phyloP scores from a whole-genome alignment of 2,329 filamentous ascomycete genomes.

The Cytospora schulzeri region DNA sequence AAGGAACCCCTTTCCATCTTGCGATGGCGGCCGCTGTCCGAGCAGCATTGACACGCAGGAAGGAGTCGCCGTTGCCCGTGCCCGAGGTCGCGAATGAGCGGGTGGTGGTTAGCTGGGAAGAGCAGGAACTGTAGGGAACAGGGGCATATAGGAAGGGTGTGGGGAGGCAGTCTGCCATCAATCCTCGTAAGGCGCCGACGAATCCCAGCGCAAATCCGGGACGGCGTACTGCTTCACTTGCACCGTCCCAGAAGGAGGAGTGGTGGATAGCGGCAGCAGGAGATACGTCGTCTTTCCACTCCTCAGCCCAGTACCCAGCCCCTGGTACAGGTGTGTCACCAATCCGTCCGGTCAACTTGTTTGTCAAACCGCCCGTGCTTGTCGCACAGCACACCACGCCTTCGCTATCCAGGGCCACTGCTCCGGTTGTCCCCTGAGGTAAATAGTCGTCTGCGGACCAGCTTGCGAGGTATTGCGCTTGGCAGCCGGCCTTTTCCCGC shows the following conservation, averaged over 20 bases:
- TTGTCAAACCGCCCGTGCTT: constrained; percentile 78
- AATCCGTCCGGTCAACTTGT: constrained; percentile 82
- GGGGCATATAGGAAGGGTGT: constrained; percentile 47
- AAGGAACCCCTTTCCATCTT: constrained; percentile 58
- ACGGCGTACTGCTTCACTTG: constrained; percentile 7
- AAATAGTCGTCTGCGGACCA: constrained; percentile 69
- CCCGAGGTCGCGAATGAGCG: constrained; percentile 67
- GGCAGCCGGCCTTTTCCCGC: constrained; percentile 45
- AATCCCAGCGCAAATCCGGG: constrained; percentile 42
- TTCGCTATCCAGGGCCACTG: constrained; percentile 76
- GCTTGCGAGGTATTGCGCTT: constrained; percentile 40
- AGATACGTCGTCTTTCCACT: constrained; percentile 62
- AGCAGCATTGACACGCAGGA: constrained; percentile 71
- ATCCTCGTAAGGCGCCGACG: constrained; percentile 45
- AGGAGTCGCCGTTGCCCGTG: constrained; percentile 88
- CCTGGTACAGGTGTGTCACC: constrained; percentile 85
- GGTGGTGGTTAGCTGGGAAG: constrained; percentile 35
- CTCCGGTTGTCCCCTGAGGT: constrained; percentile 82
- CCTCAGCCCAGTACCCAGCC: constrained; percentile 87
- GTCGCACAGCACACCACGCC: constrained; percentile 72
- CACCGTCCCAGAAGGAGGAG: constrained; percentile 26
- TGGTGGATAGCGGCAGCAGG: constrained; percentile 24
- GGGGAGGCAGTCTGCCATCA: constrained; percentile 64
- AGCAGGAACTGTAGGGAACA: constrained; percentile 2
- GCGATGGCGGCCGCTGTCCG: constrained; percentile 74